A percentile compares a stretch with the other conserved stretches of the same genome.
These are phyloP conservation scores for Mimosa pudica DNA, from an alignment of 306 rosid species.

Conservation along the genomic window DNA sequence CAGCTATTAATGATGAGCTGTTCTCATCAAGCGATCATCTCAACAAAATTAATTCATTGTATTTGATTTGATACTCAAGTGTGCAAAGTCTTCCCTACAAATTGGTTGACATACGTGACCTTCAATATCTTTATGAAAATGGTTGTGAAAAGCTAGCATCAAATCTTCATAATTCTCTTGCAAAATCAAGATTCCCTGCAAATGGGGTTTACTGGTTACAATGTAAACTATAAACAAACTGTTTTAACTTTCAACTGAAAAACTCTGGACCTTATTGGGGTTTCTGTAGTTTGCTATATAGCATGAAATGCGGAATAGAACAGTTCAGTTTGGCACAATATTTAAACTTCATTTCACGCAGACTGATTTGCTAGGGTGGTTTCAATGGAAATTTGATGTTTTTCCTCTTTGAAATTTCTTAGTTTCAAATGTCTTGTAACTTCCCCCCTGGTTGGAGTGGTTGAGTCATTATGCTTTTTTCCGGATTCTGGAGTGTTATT, in stretches of 20 bases:
- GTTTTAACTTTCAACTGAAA: neutral
- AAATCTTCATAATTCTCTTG: neutral
- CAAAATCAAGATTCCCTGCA: no score
- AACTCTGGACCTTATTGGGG: slow-evolving; percentile 4
- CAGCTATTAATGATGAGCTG: neutral
- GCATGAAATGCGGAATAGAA: neutral
- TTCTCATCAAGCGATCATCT: neutral
- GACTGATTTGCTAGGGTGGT: neutral
- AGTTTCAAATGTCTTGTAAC: neutral
- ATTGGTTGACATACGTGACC: neutral
- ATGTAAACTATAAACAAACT: neutral
- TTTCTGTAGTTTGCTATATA: neutral
- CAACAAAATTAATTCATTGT: neutral
- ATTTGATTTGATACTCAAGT: neutral
- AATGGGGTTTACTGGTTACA: no score
- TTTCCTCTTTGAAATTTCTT: neutral
- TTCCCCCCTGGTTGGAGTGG: neutral
- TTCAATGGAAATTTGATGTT: neutral
- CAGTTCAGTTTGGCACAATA: neutral
- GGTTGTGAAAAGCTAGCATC: neutral
- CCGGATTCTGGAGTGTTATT: neutral
- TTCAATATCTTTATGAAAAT: neutral
- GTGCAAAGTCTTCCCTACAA: neutral
- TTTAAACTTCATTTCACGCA: neutral
- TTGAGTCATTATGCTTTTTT: neutral